Conservation (phyloP, 2,329 filamentous ascomycete species). For the Xylaria sp. region DNA sequence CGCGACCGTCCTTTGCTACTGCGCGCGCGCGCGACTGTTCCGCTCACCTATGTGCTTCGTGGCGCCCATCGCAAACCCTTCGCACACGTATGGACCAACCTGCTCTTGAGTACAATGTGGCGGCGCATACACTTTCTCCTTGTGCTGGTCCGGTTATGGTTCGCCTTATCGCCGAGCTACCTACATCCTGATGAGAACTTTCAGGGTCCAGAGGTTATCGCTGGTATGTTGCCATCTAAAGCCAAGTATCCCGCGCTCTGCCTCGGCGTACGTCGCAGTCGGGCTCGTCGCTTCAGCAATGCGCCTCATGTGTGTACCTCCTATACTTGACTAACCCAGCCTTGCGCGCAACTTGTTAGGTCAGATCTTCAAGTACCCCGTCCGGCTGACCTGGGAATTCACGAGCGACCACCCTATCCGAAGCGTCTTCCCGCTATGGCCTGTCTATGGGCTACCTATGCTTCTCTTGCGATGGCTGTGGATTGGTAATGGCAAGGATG, state of each 20-base stretch:
- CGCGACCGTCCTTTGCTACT: background rate
- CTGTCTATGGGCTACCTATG: constrained; percentile 93
- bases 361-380: constrained; percentile 89
- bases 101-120: constrained; percentile 69
- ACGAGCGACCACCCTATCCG: constrained; percentile 86
- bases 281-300: background rate
- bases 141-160: constrained; percentile 86
- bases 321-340: constrained; percentile 20
- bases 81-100: constrained; percentile 27
- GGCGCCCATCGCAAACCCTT: constrained; percentile 22
- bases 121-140: constrained; percentile 86
- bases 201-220: constrained; percentile 95
- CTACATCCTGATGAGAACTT: constrained; percentile 99
- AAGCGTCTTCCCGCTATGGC: constrained; percentile 96
- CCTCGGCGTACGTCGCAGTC: constrained; percentile 3
- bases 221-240: constrained; percentile 65
- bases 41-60: constrained; percentile 5
- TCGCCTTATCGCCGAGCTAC: constrained; percentile 93
- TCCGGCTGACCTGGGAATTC: constrained; percentile 94
- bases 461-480: constrained; percentile 90
- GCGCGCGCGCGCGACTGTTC: constrained; percentile 16
- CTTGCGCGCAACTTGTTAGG: constrained; percentile 57
- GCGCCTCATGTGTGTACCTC: background rate
- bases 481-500: constrained; percentile 79
- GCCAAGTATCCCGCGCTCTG: background rate